These are phyloP conservation scores for Xylariaceae sp. DNA, from an alignment of 2,329 filamentous ascomycete species.

Conservation along the genomic window DNA sequence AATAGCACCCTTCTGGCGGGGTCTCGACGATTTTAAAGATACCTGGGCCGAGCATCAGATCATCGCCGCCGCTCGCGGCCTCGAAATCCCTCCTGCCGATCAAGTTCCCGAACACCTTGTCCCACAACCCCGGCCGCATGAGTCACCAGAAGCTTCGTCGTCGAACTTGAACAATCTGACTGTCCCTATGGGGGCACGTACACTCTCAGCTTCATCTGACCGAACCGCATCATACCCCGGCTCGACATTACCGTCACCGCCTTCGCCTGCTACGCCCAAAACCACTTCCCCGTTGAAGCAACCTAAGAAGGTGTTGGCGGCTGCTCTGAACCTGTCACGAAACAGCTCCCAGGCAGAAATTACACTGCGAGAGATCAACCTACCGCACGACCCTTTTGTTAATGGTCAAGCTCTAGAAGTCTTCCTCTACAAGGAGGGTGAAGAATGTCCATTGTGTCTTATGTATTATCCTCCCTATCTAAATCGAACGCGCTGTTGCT, in stretches of 20 bases:
- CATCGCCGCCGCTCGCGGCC: constrained; percentile 85
- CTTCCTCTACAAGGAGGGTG: constrained; percentile 88
- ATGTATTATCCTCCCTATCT: constrained; percentile 93
- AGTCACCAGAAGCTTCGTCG: constrained; percentile 59
- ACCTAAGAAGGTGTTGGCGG: constrained; percentile 87
- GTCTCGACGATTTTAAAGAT: constrained; percentile 85
- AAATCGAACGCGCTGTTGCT: constrained; percentile 93
- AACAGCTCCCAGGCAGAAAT: constrained; percentile 77
- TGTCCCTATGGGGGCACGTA: constrained; percentile 78
- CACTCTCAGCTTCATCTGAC: constrained; percentile 82
- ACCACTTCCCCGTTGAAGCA: constrained; percentile 74
- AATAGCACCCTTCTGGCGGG: constrained; percentile 94
- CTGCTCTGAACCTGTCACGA: constrained; percentile 77
- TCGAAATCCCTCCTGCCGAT: constrained; percentile 84
- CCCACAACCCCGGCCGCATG: constrained; percentile 52
- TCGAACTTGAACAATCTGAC: constrained; percentile 74
- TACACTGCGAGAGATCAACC: constrained; percentile 75
- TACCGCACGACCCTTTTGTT: constrained; percentile 84
- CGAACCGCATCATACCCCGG: constrained; percentile 65
- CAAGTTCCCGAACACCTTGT: constrained; percentile 73
- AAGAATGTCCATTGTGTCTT: constrained; percentile 96
- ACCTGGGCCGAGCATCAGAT: constrained; percentile 95
- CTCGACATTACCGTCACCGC: constrained; percentile 65
- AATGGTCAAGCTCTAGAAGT: constrained; percentile 95
- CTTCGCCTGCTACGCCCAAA: constrained; percentile 55